Evolutionary conservation across 371 early-diverging fungal species (phyloP).

Genomic region (Mortierella sp.): DNA sequence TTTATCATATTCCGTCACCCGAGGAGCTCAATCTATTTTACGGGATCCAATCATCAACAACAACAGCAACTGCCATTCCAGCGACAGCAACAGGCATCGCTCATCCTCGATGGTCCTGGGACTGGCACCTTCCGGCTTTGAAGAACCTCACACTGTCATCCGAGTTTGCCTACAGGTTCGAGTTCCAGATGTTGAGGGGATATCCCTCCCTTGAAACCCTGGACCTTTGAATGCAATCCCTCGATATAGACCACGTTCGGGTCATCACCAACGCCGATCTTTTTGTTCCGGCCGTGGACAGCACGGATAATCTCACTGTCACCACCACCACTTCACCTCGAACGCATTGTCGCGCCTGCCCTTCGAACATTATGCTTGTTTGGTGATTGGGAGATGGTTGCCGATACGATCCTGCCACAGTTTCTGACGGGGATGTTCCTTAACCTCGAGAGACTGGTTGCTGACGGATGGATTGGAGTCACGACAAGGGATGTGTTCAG

Average conservation of each 20-base stretch:
- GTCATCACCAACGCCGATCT: not conserved
- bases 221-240: not conserved
- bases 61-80: too few relatives aligned
- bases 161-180: not conserved
- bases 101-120: not conserved
- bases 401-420: not conserved
- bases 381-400: not conserved
- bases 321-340: not conserved
- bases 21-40: too few relatives aligned
- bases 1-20: too few relatives aligned
- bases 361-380: not conserved
- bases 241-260: not conserved
- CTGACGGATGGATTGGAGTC: not conserved
- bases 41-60: too few relatives aligned
- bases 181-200: not conserved
- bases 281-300: not conserved
- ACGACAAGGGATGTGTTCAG: too few relatives aligned
- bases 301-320: not conserved
- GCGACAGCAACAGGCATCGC: too few relatives aligned
- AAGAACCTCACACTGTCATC: not conserved
- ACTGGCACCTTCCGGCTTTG: not conserved
- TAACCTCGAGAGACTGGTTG: not conserved
- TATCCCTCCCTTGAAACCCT: not conserved
- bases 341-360: not conserved
- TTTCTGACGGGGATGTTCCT: not conserved